These are phyloP conservation scores for Amorphotheca resinae DNA, from an alignment of 495 filamentous ascomycete genomes.

Conservation along the genomic window DNA sequence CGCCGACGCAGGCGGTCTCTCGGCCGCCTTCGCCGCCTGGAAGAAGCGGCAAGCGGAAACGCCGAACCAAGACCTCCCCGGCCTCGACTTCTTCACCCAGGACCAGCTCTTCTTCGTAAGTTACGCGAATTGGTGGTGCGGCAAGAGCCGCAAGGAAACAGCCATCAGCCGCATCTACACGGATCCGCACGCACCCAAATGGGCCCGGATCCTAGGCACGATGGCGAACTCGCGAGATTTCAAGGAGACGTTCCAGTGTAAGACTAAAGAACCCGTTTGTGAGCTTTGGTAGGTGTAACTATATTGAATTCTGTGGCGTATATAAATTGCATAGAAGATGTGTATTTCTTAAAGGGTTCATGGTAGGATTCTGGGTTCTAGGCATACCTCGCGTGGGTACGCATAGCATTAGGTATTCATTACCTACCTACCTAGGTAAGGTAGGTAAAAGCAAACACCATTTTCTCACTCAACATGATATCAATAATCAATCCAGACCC, in stretches of 20 bases:
- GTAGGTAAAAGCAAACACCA: too few relatives aligned
- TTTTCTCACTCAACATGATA: too few relatives aligned
- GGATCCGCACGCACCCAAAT: slow-evolving; percentile 53
- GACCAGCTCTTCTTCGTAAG: slow-evolving; percentile 65
- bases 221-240: slow-evolving; percentile 59
- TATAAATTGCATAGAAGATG: background rate
- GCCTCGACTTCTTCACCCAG: slow-evolving; percentile 50
- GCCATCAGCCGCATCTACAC: slow-evolving; percentile 43
- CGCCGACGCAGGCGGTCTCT: slow-evolving; percentile 59
- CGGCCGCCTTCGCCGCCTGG: slow-evolving; percentile 56
- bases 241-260: slow-evolving; percentile 52
- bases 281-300: slow-evolving; percentile 56
- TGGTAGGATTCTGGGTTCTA: too few relatives aligned
- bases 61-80: slow-evolving; percentile 48
- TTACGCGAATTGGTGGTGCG: slow-evolving; percentile 58
- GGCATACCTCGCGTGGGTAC: too few relatives aligned
- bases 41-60: slow-evolving; percentile 35
- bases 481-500: too few relatives aligned
- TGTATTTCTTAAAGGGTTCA: too few relatives aligned
- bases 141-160: slow-evolving; percentile 44
- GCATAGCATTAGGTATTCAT: too few relatives aligned
- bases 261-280: slow-evolving; percentile 50
- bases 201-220: slow-evolving; percentile 47
- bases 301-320: background rate
- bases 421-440: too few relatives aligned